These are phyloP conservation scores for Saccharomyces hybrid DNA, from an alignment of 1,139 yeast species.

Conservation along the genomic window DNA sequence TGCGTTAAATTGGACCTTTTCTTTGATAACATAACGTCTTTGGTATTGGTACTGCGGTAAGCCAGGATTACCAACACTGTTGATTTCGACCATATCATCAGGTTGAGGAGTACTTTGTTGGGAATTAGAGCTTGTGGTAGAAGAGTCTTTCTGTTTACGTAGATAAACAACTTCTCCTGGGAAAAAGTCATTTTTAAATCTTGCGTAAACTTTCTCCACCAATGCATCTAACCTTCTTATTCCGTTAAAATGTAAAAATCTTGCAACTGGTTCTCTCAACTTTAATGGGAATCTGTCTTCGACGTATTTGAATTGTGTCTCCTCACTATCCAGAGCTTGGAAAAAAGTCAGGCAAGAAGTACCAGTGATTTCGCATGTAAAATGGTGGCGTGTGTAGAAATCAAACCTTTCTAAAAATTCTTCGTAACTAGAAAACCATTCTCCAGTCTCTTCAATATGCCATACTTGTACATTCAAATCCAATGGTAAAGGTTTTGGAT, in stretches of 20 bases:
- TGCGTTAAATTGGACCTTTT: constrained; percentile 49
- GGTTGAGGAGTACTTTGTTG: constrained; percentile 17
- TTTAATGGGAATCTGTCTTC: constrained; percentile 86
- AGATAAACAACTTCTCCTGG: constrained; percentile 84
- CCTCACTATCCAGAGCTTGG: constrained; percentile 79
- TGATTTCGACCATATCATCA: constrained; percentile 2
- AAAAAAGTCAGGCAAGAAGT: constrained; percentile 85
- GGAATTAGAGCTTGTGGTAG: constrained; percentile 12
- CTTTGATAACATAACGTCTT: constrained; percentile 45
- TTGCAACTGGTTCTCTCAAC: constrained; percentile 79
- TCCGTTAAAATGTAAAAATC: constrained; percentile 75
- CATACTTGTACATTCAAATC: constrained; percentile 56
- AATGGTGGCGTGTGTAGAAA: constrained; percentile 65
- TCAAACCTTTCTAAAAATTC: constrained; percentile 65
- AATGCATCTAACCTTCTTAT: constrained; percentile 79
- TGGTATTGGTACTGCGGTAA: constrained; percentile 4
- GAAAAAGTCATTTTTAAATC: constrained; percentile 75
- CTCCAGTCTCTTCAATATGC: constrained; percentile 76
- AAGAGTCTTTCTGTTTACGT: constrained; percentile 33
- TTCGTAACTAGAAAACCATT: constrained; percentile 75
- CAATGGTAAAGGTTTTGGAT: constrained; percentile 49
- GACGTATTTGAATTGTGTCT: constrained; percentile 57
- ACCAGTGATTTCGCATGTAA: constrained; percentile 94
- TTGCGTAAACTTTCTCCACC: constrained; percentile 74
- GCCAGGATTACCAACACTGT: constrained; percentile 1